Base-by-base conservation (phyloP, 805 yeast species). In the Metschnikowia baotianmanensis region DNA sequence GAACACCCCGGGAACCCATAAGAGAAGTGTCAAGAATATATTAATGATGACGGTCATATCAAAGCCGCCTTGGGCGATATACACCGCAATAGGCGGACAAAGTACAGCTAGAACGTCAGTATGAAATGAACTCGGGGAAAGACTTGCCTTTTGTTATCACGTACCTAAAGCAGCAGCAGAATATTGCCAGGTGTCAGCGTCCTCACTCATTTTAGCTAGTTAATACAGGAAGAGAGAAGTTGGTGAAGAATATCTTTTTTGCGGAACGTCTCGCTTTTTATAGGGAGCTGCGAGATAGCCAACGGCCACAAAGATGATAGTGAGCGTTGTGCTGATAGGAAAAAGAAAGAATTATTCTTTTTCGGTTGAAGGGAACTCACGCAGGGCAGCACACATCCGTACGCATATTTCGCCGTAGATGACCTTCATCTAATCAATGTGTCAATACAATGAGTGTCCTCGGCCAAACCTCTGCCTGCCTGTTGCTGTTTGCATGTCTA, bases 191-290 rank as follows among this genome's bases (percentile, higher is more conserved):
- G 38, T 40, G 17, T 30, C 43, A 30, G 17, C 10, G 23, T 40
- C 43, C 17, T 40, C 43, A 40, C 39, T 40, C 43, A 40, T 40
- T 34, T 34, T 40, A 40, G 43, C 43, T 13, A 40, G 23, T 22
- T 32, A 18, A 16, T 28, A 33, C 12, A 30, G 29, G 23, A 40
- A 40, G 17, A 40, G 22, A 40, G 39, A 34, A 27, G 34, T 29
- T 18, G 18, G 24, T 20, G 15, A 9, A 6, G 8, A n/a, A 8
- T 6, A 23, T 11, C 15, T 3, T 19, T 15, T 13, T 13, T 29
- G 35, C n/a, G 43, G 31, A 27, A 24, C 17, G 13, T 5, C 31
- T 15, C 34, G 5, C 27, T 21, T 34, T 34, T 40, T 40, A 40
- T 40, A 40, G 36, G 7, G 19, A 19, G 24, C 23, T 21, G 37